A percentile compares a stretch with the other conserved stretches of the same genome.
phyloP scores from a whole-genome alignment of 768 basidiomycete genomes.

The Mycena alexandri region DNA sequence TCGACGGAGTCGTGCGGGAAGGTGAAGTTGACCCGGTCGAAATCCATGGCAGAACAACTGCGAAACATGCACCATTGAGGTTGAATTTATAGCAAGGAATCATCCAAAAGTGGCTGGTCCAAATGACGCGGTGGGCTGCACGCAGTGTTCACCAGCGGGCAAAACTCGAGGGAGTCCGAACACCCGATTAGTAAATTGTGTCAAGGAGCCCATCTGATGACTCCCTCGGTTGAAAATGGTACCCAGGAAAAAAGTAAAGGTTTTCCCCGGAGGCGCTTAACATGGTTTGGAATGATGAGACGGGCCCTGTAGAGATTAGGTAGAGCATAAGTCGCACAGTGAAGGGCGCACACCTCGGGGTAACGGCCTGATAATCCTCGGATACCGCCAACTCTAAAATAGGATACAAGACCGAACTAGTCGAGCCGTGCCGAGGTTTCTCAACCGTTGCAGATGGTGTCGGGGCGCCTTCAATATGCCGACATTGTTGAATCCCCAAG shows the following conservation, averaged over 20 bases:
- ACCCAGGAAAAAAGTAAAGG: neutral
- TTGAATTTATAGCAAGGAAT: slow-evolving; percentile 24
- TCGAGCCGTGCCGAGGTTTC: slow-evolving; percentile 23
- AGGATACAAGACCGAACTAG: neutral
- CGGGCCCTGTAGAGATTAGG: neutral
- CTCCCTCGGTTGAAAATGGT: neutral
- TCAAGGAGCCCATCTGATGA: neutral
- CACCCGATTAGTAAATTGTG: slow-evolving; percentile 27
- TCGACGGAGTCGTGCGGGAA: neutral
- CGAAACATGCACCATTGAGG: neutral
- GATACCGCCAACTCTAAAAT: slow-evolving; percentile 1
- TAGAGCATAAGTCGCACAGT: neutral
- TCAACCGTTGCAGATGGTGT: slow-evolving; percentile 1
- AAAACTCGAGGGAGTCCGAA: slow-evolving; percentile 33
- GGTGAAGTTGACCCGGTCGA: neutral
- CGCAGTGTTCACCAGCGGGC: slow-evolving; percentile 2
- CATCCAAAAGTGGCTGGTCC: slow-evolving; percentile 8
- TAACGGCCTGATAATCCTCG: slow-evolving; percentile 34
- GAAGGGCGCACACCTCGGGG: slow-evolving; percentile 4
- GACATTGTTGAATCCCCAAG: too few species aligned
- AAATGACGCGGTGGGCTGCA: slow-evolving; percentile 7
- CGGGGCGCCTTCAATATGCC: neutral
- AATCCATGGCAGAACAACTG: slow-evolving; percentile 25
- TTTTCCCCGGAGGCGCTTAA: neutral
- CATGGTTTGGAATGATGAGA: neutral